Percentiles rank a stretch among this genome's conserved stretches.
Conservation (phyloP, 768 basidiomycete species). For the Imleria badia region DNA sequence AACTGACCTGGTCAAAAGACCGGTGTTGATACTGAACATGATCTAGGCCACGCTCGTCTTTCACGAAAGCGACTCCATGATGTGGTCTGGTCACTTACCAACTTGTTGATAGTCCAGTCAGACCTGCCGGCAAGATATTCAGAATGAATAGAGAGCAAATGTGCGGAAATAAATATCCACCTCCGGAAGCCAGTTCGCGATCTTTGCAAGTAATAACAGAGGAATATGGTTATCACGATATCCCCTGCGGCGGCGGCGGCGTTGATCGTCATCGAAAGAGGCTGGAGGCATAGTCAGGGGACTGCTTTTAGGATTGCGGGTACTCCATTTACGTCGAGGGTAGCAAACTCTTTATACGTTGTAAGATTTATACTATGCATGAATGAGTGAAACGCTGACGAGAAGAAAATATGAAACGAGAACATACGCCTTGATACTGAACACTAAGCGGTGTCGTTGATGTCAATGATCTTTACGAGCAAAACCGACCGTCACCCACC, state of each 20-base stretch:
- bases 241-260: constrained; percentile 49
- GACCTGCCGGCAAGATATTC: constrained; percentile 26
- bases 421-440: constrained; percentile 5
- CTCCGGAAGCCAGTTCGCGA: constrained; percentile 52
- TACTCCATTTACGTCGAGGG: neutral
- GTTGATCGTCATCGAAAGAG: constrained; percentile 28
- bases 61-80: neutral
- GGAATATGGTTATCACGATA: constrained; percentile 45
- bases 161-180: constrained; percentile 11
- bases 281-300: neutral
- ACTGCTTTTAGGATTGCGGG: neutral
- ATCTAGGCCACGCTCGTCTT: constrained; percentile 31
- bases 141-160: neutral
- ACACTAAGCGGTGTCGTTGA: neutral
- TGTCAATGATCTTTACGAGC: neutral
- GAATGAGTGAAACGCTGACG: constrained; percentile 2
- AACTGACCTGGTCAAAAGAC: constrained; percentile 33
- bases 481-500: constrained; percentile 25
- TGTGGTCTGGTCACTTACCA: constrained; percentile 23
- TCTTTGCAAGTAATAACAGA: constrained; percentile 45
- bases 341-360: neutral
- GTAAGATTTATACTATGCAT: constrained; percentile 36
- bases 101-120: constrained; percentile 50
- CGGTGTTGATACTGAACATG: constrained; percentile 50
- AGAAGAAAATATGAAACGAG: neutral